Base-by-base conservation (phyloP, 768 basidiomycete genomes). In the Psilocybe subaeruginosa region DNA sequence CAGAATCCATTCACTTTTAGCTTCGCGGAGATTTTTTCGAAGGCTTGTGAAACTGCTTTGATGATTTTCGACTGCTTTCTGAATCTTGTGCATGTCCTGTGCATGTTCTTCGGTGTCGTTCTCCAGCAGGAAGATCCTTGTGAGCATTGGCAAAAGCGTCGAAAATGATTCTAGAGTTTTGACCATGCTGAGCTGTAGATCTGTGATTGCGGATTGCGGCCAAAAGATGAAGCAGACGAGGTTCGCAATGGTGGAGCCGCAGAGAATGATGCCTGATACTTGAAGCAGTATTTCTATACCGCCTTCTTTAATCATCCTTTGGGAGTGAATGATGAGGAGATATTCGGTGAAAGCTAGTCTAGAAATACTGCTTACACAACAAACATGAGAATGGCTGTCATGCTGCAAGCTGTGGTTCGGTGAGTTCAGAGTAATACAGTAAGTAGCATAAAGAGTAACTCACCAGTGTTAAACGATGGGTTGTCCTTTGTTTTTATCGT, bases 41-140 rank as follows among this genome's bases (percentile, higher is more conserved):
- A 99, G 83, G 43, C 85, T 87, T 7, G 92, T 96, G 71, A 99
- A 99, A 55, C 92, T 92, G 39, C 86, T 85, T 65, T 97, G 93
- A 66, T 99, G 97, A 49, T 85, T 82, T 64, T 91, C 84, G 46
- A 95, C 89, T 1, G 97, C 96, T 17, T 83, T 83, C 63, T 91
- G 87, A 51, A 98, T 81, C 63, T 84, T 85, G 29, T 84, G 85
- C 29, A 84, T 77, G 64, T 84, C 84, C 12, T 79, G 80, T 43
- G 82, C 80, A 61, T 81, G 83, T 49, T 83, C 76, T 1, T 83
- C 70, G 23, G 64, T 65, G n/a, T 74, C 82, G 56, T 89, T 85
- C 65, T 92, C 91, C 39, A 97, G 84, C 0, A 99, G 79, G 71
- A 99, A 99, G 0, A 92, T 89, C 57, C 84, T 82, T 0, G 94